Percentiles rank a stretch among this genome's conserved stretches.
phyloP scores from a whole-genome alignment of 148 eudicot species.

The Talinum fruticosum region DNA sequence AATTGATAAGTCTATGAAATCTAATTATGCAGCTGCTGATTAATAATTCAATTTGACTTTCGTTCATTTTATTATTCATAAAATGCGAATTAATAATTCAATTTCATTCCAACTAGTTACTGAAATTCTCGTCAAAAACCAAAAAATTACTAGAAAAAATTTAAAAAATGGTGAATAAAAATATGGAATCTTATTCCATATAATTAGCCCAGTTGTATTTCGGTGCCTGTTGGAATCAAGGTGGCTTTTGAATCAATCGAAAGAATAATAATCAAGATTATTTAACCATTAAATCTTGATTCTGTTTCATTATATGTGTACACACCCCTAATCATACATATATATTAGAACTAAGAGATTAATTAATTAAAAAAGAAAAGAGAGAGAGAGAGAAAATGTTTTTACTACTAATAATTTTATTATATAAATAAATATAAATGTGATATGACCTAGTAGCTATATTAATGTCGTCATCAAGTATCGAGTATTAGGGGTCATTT shows the following conservation, averaged over 20 bases:
- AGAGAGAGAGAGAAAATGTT: too few species aligned
- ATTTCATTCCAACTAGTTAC: neutral
- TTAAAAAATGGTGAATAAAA: neutral
- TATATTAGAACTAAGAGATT: neutral
- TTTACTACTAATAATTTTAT: too few species aligned
- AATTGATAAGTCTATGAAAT: too few species aligned
- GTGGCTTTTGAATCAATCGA: slow-evolving; percentile 30
- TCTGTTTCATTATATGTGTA: neutral
- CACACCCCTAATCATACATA: neutral
- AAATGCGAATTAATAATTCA: neutral
- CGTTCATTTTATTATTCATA: neutral
- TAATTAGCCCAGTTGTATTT: neutral
- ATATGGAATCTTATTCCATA: neutral
- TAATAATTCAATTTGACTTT: neutral
- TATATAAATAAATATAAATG: neutral
- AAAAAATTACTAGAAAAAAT: neutral
- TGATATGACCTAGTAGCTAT: neutral
- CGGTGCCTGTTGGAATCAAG: slow-evolving; percentile 15
- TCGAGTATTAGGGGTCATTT: neutral
- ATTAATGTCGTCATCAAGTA: neutral
- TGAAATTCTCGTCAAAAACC: neutral
- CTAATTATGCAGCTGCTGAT: neutral
- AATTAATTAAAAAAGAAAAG: neutral
- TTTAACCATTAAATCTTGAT: neutral
- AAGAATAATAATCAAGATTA: slow-evolving; percentile 10